Evolutionary conservation across 257 asterid species (phyloP), one percentile per base, ranked within the genome.

Genomic region (Solanum gandarillasii): DNA sequence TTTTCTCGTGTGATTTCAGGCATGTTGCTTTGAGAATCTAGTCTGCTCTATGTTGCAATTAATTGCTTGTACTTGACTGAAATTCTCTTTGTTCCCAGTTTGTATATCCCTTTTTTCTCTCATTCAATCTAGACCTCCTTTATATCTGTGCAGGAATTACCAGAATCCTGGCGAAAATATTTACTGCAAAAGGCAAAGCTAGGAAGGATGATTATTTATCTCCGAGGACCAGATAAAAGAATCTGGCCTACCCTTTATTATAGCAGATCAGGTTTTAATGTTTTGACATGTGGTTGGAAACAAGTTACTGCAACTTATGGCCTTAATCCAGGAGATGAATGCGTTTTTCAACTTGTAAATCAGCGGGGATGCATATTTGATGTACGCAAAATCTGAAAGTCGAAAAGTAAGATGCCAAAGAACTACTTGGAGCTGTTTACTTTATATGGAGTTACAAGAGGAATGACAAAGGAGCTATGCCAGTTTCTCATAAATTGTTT

Each of bases 321-420:
- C 12, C 25, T 87, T 34, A 82, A 32, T 14, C 43, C 83, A 48
- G 92, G 90, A 83, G 90, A 90, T 68, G n/a, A 48, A 3, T 90
- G 88, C 82, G 62, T 27, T 55, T 41, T 90, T 35, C 43, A 27
- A 65, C 39, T 70, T 32, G 88, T 62, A 60, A 41, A 88, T 87
- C 41, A 27, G 68, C 16, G 4, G 73, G 10, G 70, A 73, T 32
- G 48, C 74, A 38, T 84, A 38, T 88, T 83, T 23, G 79, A 16
- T 31, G 76, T 88, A 25, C 21, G 36, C 55, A 46, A 79, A 79
- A 13, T 43, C 13, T 79, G 82, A 73, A 88, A 67, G 41, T 48
- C 65, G 72, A 70, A 84, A 73, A 41, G 76, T 60, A 65, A 48
- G 36, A 32, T 34, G 9, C 23, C 52, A 29, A 52, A 27, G 81